Percentiles rank a stretch among this genome's conserved stretches.
phyloP scores from a whole-genome alignment of 257 asterid species.

The Coffea eugenioides region DNA sequence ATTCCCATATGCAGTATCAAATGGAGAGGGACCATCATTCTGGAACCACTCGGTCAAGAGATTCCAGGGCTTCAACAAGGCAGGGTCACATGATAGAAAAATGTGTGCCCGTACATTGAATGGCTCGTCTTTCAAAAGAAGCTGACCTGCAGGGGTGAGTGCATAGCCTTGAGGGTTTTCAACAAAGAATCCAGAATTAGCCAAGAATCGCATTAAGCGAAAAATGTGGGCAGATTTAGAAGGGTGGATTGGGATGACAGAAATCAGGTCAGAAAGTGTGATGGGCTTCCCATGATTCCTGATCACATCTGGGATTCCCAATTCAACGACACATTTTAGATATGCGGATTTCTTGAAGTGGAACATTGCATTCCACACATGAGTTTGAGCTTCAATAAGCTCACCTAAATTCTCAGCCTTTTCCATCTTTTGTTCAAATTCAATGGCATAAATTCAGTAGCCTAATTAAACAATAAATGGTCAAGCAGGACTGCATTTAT shows the following conservation, averaged over 20 bases:
- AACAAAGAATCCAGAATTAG: too few species aligned
- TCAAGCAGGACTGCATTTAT: too few species aligned
- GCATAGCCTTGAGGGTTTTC: too few species aligned
- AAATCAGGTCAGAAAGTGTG: slow-evolving; percentile 19
- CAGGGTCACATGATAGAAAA: not conserved
- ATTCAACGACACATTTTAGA: slow-evolving; percentile 24
- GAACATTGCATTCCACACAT: slow-evolving; percentile 17
- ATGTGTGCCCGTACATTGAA: not conserved
- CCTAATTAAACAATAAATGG: too few species aligned
- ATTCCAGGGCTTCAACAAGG: not conserved
- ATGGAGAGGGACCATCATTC: too few species aligned
- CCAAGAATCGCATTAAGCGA: too few species aligned
- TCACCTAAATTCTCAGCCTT: not conserved
- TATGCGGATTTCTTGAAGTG: slow-evolving; percentile 16
- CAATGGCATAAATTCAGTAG: too few species aligned
- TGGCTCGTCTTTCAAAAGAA: slow-evolving; percentile 8
- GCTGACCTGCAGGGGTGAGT: not conserved
- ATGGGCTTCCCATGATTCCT: slow-evolving; percentile 24
- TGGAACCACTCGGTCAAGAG: slow-evolving; percentile 6
- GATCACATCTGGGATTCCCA: slow-evolving; percentile 24
- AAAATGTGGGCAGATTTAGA: slow-evolving; percentile 10
- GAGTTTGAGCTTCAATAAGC: slow-evolving; percentile 21
- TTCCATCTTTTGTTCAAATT: not conserved
- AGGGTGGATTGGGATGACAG: slow-evolving; percentile 18
- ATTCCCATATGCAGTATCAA: not conserved